Evolutionary conservation across 805 yeast genomes (phyloP).

Genomic region (Myxozyma kluyveri): DNA sequence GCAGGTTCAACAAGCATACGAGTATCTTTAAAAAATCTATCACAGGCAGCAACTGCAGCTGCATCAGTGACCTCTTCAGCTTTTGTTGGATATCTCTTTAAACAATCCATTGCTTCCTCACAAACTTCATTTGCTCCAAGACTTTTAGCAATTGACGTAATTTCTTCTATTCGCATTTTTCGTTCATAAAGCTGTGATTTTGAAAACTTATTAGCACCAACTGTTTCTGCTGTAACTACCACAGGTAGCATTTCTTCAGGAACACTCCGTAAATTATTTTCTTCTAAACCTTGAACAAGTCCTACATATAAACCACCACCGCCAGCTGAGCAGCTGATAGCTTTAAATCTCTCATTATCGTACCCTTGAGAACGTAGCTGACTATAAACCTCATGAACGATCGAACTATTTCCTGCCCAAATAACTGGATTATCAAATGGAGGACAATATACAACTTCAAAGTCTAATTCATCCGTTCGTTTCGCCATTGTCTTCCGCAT

Average conservation of each 20-base stretch:
- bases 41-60: slow-evolving; percentile 55
- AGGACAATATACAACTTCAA: slow-evolving; percentile 81
- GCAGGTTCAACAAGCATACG: slow-evolving; percentile 64
- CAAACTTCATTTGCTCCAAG: slow-evolving; percentile 63
- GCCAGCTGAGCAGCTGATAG: slow-evolving; percentile 88
- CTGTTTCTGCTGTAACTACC: slow-evolving; percentile 56
- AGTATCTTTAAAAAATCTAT: slow-evolving; percentile 51
- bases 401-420: slow-evolving; percentile 93
- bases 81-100: slow-evolving; percentile 43
- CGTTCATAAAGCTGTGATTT: slow-evolving; percentile 49
- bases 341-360: slow-evolving; percentile 52
- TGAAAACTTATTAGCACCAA: slow-evolving; percentile 59
- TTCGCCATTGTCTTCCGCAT: slow-evolving; percentile 51
- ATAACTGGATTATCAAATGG: slow-evolving; percentile 92
- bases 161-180: slow-evolving; percentile 44
- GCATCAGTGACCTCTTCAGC: slow-evolving; percentile 51
- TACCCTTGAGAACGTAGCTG: slow-evolving; percentile 59
- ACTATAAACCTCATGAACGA: slow-evolving; percentile 80
- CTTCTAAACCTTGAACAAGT: slow-evolving; percentile 74
- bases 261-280: slow-evolving; percentile 40
- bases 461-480: slow-evolving; percentile 44
- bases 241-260: slow-evolving; percentile 38
- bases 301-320: slow-evolving; percentile 96
- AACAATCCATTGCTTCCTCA: slow-evolving; percentile 47
- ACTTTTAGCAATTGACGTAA: slow-evolving; percentile 59